Evolutionary conservation across 306 rosid species (phyloP).

Genomic region (Trifolium subterraneum): DNA sequence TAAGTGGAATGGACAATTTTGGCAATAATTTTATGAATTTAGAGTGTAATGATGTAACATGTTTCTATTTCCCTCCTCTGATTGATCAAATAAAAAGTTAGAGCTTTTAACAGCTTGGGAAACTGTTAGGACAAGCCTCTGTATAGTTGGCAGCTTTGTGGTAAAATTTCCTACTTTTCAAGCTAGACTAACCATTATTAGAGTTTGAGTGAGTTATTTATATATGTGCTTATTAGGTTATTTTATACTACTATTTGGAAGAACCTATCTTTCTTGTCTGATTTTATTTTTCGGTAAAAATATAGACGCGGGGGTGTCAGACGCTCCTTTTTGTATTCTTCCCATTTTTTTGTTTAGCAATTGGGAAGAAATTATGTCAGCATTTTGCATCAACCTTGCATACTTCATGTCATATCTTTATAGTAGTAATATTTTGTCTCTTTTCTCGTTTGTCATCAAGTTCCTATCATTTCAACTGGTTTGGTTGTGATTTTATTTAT

Average conservation of each 20-base stretch:
- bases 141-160: background rate
- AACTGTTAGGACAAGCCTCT: background rate
- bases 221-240: background rate
- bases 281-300: background rate
- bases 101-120: background rate
- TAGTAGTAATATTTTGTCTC: conserved; percentile 15
- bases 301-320: conserved; percentile 1
- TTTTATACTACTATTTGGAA: background rate
- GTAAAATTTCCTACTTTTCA: background rate
- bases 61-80: background rate
- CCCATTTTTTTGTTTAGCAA: background rate
- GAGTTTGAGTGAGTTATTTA: background rate
- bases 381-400: conserved; percentile 17
- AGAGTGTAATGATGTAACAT: background rate
- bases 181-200: background rate
- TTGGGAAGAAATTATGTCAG: background rate
- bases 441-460: conserved; percentile 13
- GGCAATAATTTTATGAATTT: background rate
- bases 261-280: background rate
- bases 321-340: conserved; percentile 4
- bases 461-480: conserved; percentile 12
- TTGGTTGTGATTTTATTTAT: conserved; percentile 21
- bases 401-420: conserved; percentile 15
- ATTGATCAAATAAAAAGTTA: background rate
- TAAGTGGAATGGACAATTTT: background rate